Evolutionary conservation across 2,329 filamentous ascomycete species (phyloP).

Genomic region (Colletotrichum horii): DNA sequence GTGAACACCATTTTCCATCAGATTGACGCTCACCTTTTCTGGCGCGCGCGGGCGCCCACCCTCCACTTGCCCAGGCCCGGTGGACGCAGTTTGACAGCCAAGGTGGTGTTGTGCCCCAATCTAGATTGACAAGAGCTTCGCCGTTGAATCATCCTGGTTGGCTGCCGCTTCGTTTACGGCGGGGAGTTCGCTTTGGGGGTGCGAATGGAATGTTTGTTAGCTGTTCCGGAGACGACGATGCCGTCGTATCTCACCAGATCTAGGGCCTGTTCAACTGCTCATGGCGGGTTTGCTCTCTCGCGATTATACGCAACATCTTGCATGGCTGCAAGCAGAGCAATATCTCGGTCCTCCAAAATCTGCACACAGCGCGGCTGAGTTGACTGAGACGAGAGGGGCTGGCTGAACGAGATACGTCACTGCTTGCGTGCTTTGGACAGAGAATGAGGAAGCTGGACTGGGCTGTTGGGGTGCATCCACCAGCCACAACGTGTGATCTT

Average conservation of each 20-base stretch:
- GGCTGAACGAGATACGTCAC: slow-evolving; percentile 4
- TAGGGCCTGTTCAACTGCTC: not conserved
- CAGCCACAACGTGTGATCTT: slow-evolving; percentile 6
- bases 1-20: not conserved
- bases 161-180: not conserved
- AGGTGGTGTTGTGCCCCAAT: not conserved
- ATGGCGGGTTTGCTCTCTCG: not conserved
- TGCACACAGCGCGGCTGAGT: not conserved
- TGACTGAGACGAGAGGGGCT: not conserved
- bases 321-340: not conserved
- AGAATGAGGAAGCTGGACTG: slow-evolving; percentile 8
- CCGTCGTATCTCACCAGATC: not conserved
- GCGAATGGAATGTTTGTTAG: slow-evolving; percentile 13
- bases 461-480: not conserved
- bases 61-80: not conserved
- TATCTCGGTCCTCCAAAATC: not conserved
- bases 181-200: not conserved
- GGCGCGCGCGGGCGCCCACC: not conserved
- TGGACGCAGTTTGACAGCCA: not conserved
- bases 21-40: not conserved
- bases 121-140: not conserved
- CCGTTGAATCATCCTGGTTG: not conserved
- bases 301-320: not conserved
- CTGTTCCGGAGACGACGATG: not conserved
- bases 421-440: slow-evolving; percentile 12